Evolutionary conservation across 2,329 filamentous ascomycete species (phyloP), one percentile per base, ranked within the genome.

Genomic region (Pestalotiopsis sp.): DNA sequence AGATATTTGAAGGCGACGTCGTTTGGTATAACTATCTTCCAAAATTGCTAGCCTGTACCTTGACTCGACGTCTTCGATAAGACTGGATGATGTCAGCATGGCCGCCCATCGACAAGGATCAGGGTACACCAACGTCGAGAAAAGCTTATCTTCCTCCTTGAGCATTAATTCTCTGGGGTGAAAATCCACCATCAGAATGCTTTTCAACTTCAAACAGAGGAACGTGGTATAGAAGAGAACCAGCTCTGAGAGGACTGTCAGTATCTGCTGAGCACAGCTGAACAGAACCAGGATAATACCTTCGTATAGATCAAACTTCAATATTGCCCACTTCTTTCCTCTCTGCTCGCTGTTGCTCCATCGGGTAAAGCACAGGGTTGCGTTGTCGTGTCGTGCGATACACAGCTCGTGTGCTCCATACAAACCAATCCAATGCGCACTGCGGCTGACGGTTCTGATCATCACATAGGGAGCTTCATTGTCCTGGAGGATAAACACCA

Each of bases 221-320:
- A 91, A 90, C 0, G 85, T 84, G 72, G 84, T 87, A 73, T 90
- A 86, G 71, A 90, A 87, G 1, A 91, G 80, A 2, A 89, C 85
- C 78, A 90, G 83, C 75, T 89, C 89, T 90, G 31, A 66, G 4
- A 41, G 2, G 2, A 65, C 7, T 68, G 75, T 49, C 73, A 73
- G 67, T 72, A 31, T 73, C 71, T 64, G 52, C 17, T 49, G 27
- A 5, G 11, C 6, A 41, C 36, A 20, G 9, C 14, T 36, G n/a
- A n/a, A 31, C 20, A 23, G 64, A 58, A 68, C 7, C 4, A 13
- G 6, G 9, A 38, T 73, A 82, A 68, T 73, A 88, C 88, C 87
- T 82, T 90, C 89, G 87, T 87, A 90, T 1, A 87, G 89, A 68
- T 85, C 77, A 70, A 90, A 90, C 68, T 82, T 85, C 5, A 91